These are phyloP conservation scores for Cutaneotrichosporon sp. DNA, from an alignment of 1,284 basidiomycete species.

Conservation along the genomic window DNA sequence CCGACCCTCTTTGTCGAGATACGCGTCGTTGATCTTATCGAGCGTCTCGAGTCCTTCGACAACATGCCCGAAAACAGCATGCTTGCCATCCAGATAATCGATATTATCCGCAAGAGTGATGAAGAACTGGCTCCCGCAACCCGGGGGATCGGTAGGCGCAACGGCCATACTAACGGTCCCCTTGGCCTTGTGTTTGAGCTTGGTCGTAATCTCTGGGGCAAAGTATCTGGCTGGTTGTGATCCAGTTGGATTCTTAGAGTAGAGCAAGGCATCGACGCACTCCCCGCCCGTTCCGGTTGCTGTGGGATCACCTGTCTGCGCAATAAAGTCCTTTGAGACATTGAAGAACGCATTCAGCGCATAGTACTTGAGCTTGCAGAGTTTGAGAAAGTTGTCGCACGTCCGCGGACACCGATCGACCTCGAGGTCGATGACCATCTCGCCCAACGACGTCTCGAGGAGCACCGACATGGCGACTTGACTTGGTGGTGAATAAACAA, in stretches of 20 bases:
- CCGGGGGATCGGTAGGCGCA: slow-evolving; percentile 67
- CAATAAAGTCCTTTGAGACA: slow-evolving; percentile 94
- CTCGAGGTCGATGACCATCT: slow-evolving; percentile 93
- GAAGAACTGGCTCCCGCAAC: slow-evolving; percentile 95
- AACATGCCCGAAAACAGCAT: slow-evolving; percentile 91
- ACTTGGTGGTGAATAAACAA: not conserved
- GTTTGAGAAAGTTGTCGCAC: slow-evolving; percentile 93
- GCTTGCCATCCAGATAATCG: slow-evolving; percentile 93
- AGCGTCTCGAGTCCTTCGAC: slow-evolving; percentile 92
- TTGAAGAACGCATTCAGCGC: slow-evolving; percentile 96
- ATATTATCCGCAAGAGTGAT: slow-evolving; percentile 86
- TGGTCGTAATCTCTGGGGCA: slow-evolving; percentile 70
- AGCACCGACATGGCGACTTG: slow-evolving; percentile 76
- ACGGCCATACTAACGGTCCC: slow-evolving; percentile 97
- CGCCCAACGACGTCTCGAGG: slow-evolving; percentile 92
- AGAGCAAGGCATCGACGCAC: slow-evolving; percentile 66
- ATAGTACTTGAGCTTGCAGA: slow-evolving; percentile 96
- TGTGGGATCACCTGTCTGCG: slow-evolving; percentile 92
- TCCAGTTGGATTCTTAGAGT: slow-evolving; percentile 54
- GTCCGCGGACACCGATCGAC: slow-evolving; percentile 85
- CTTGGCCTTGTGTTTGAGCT: slow-evolving; percentile 77
- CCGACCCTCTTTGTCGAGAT: slow-evolving; percentile 79
- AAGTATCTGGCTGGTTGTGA: slow-evolving; percentile 69
- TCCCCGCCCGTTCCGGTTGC: slow-evolving; percentile 91
- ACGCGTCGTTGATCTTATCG: slow-evolving; percentile 89